Evolutionary conservation across 306 rosid genomes (phyloP), one percentile per base, ranked within the genome.

Genomic region (Citrullus colocynthis): DNA sequence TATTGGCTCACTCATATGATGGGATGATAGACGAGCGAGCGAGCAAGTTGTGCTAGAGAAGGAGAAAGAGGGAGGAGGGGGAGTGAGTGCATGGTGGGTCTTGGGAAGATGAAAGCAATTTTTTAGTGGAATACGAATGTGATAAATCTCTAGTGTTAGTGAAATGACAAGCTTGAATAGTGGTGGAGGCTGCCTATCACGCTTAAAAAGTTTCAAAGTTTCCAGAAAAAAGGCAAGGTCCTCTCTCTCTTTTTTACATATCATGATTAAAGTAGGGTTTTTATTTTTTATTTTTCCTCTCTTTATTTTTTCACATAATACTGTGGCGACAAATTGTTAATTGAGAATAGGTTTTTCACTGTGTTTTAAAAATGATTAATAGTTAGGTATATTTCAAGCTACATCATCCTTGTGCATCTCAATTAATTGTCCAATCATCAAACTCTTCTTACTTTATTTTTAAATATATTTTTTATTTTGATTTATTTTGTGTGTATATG

Each of bases 1-100:
- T 48, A 8, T 49, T 48, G 77, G 77, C 59, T 49, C 59, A 72
- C 77, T 72, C 16, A 49, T 28, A 72, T 72, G 57, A 52, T 52
- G 20, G 9, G 24, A 49, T 72, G 77, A 41, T 39, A 52, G 57
- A 52, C n/a, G 21, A 72, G 61, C 59, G 56, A 75, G 57, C 57
- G 0, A 52, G 57, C 3, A 52, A 52, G 57, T 52, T 6, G 20
- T 52, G 57, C 44, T 69, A 39, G 11, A 16, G 21, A 64, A 7
- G 28, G 39, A 65, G 9, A 64, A 21, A 36, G 48, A 41, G 71
- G 9, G 56, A 41, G 9, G 56, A 41, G 73, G 45, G 78, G 69
- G 45, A 67, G 81, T 61, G 86, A 83, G 78, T 61, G 78, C 52
- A 66, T n/a, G 80, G 82, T 56, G 86, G 78, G 57, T 16, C 57